Evolutionary conservation across 1,284 basidiomycete genomes (phyloP).

Genomic region (Cutaneotrichosporon mucoides): DNA sequence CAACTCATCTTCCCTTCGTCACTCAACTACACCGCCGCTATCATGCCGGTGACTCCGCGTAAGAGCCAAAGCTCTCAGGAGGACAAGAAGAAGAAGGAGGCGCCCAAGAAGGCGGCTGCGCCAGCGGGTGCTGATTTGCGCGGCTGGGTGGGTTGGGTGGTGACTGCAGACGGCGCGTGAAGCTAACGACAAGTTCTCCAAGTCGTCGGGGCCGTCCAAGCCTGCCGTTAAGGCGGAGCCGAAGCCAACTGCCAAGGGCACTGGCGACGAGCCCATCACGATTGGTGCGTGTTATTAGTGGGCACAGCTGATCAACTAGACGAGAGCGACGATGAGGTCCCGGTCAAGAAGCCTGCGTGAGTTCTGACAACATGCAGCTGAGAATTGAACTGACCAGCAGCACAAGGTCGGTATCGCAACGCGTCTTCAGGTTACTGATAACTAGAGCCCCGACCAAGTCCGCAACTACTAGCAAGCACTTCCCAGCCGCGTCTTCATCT

Average conservation of each 20-base stretch:
- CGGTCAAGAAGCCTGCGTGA: constrained; percentile 20
- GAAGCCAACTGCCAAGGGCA: constrained; percentile 5
- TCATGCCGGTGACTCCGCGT: constrained; percentile 13
- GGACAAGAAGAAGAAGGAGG: constrained; percentile 5
- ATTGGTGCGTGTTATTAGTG: constrained; percentile 2
- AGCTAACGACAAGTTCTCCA: too few species aligned
- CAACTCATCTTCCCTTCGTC: too few species aligned
- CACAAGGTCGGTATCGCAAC: too few species aligned
- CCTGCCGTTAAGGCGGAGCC: background rate
- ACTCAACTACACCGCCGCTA: background rate
- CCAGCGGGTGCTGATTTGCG: too few species aligned
- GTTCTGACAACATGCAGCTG: too few species aligned
- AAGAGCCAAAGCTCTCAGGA: constrained; percentile 14
- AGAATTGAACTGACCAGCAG: too few species aligned
- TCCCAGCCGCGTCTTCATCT: constrained; percentile 12
- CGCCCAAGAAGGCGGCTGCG: too few species aligned
- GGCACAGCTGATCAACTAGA: constrained; percentile 19
- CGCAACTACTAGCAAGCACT: constrained; percentile 34
- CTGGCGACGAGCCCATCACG: constrained; percentile 8
- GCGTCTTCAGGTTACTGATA: too few species aligned
- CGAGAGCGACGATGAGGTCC: constrained; percentile 41
- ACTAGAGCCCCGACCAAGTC: too few species aligned
- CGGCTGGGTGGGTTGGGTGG: too few species aligned
- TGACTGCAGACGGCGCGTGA: too few species aligned
- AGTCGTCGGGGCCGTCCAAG: too few species aligned